Evolutionary conservation across 306 rosid genomes (phyloP).

Genomic region (Citrullus mucosospermus): DNA sequence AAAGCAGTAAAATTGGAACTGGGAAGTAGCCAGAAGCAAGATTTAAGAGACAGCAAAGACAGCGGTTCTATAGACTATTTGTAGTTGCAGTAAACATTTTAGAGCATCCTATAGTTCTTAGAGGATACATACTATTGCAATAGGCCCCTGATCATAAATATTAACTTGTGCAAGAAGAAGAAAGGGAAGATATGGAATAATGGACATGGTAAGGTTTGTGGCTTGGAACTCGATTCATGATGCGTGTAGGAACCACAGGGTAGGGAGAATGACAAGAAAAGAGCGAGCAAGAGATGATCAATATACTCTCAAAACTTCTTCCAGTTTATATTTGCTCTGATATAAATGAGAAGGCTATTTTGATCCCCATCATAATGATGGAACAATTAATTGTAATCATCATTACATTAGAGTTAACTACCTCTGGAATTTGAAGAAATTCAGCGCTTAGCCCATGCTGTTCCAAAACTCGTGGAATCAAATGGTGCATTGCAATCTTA

Average conservation of each 20-base stretch:
- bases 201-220: neutral
- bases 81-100: neutral
- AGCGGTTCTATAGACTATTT: neutral
- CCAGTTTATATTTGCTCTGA: neutral
- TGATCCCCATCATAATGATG: neutral
- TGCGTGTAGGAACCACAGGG: neutral
- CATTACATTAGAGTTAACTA: slow-evolving; percentile 15
- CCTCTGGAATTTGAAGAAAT: slow-evolving; percentile 93
- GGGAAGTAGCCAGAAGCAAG: neutral
- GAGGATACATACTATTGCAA: neutral
- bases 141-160: neutral
- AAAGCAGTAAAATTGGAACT: neutral
- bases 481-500: slow-evolving; percentile 79
- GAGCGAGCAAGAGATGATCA: neutral
- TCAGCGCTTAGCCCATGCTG: slow-evolving; percentile 86
- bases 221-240: neutral
- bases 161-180: neutral
- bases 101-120: neutral
- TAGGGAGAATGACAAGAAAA: neutral
- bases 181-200: neutral
- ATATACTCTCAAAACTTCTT: neutral
- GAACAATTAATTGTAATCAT: neutral
- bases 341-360: neutral
- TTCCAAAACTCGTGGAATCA: slow-evolving; percentile 90
- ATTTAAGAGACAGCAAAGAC: neutral